Percentiles rank a stretch among this genome's conserved stretches.
Conservation (phyloP, 345 rosid species). For the Barbarea vulgaris region DNA sequence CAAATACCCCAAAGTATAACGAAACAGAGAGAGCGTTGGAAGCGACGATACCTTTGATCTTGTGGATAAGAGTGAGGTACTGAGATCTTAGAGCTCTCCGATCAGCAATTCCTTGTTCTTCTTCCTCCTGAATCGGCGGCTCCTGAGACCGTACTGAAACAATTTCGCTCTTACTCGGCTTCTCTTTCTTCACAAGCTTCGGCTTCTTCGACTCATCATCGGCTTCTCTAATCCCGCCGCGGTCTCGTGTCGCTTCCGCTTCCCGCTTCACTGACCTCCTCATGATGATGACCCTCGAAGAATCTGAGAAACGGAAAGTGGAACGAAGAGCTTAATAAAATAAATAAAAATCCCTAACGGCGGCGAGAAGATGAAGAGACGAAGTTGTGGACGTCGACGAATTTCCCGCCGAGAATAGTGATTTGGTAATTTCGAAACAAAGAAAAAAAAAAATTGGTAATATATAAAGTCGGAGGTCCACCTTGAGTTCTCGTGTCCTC, state of each 20-base stretch:
- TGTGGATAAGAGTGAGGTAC: constrained; percentile 51
- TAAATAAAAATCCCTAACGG: not conserved
- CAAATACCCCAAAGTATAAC: not conserved
- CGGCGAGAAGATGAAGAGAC: constrained; percentile 7
- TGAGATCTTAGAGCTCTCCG: constrained; percentile 64
- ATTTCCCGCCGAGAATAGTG: constrained; percentile 18
- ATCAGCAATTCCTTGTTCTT: constrained; percentile 20
- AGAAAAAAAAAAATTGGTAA: not conserved
- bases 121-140: constrained; percentile 19
- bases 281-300: not conserved
- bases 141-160: not conserved
- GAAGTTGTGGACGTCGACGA: too few relatives aligned
- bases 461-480: not conserved
- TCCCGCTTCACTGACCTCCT: constrained; percentile 14
- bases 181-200: constrained; percentile 40
- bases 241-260: not conserved
- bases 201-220: not conserved
- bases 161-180: constrained; percentile 2
- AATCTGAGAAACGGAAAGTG: not conserved
- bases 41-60: constrained; percentile 51
- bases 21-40: not conserved
- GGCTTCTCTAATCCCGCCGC: not conserved
- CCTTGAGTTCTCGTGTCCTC: not conserved
- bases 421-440: not conserved
- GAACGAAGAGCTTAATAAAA: not conserved